Conservation (phyloP, 2,329 filamentous ascomycete species). For the Fusarium sp. region DNA sequence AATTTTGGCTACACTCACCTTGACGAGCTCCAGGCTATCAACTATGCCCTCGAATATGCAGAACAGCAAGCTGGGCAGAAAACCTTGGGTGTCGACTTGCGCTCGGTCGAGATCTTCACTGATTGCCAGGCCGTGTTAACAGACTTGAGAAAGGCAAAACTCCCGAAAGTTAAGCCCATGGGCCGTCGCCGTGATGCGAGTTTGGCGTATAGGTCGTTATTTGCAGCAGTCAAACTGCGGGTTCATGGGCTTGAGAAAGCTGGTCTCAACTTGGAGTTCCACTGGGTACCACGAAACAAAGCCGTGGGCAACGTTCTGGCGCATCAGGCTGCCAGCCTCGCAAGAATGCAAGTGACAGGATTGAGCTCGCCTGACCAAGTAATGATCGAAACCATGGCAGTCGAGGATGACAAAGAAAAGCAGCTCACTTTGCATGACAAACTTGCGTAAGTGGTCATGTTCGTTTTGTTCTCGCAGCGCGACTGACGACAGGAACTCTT, state of each 20-base stretch:
- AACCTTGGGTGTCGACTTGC: neutral
- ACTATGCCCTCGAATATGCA: constrained; percentile 27
- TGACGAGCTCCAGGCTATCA: constrained; percentile 30
- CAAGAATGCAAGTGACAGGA: neutral
- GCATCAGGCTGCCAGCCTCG: constrained; percentile 16
- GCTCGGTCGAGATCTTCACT: constrained; percentile 30
- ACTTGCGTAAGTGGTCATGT: constrained; percentile 4
- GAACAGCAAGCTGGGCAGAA: neutral
- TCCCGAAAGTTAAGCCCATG: neutral
- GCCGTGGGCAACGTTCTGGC: constrained; percentile 28
- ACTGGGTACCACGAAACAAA: constrained; percentile 35
- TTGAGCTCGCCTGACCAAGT: neutral
- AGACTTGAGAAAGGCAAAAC: neutral
- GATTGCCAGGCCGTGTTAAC: constrained; percentile 9
- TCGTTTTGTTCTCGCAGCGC: neutral
- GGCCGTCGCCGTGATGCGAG: neutral
- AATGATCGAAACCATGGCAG: constrained; percentile 13
- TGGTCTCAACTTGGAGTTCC: constrained; percentile 27
- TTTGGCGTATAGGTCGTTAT: neutral
- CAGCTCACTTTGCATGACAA: neutral
- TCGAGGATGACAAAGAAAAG: neutral
- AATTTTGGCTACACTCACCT: neutral
- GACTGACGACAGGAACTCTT: neutral
- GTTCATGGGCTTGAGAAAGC: neutral
- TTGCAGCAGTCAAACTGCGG: neutral